Base-by-base conservation (phyloP, 495 filamentous ascomycete species). In the Extremus antarcticus region DNA sequence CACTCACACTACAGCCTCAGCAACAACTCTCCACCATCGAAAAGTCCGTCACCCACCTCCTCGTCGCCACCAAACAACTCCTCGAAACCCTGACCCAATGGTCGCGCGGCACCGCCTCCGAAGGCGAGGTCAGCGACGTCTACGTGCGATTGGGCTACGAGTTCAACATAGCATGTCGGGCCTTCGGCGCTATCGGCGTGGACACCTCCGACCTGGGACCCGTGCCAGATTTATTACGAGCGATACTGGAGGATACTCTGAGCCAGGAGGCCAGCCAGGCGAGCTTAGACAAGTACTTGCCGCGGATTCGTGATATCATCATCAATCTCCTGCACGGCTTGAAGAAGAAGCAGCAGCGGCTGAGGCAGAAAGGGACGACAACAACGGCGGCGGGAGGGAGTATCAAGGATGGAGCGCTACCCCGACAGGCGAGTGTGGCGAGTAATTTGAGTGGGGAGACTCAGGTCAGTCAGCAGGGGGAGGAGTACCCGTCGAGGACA, bases 121-220 rank as follows among this genome's bases (percentile, higher is more conserved):
- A 98, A 69, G 85, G 82, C 39, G 87, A 95, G 63, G 92, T 98
- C 38, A 95, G 90, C 24, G 92, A 98, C 68, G 92, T 98, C 59
- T 98, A 98, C 66, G 92, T 98, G 43, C 83, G 94, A 25, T 72
- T 98, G 52, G 92, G 94, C 15, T 98, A 97, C 67, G 92, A 98
- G 69, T 98, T 98, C 75, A 98, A 98, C 68, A 86, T 97, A 71
- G 92, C 92, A 8, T 96, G 90, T 69, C 85, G 92, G 39, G 90
- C 92, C 46, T 98, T 98, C 69, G 87, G 85, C 64, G 87, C 88
- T 39, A 97, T 98, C 64, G 90, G 91, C 32, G 91, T 98, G 48
- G 94, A 97, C 57, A 95, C 88, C 3, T 76, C 80, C 3, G 92
- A 98, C 68, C 77, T 98, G 16, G 92, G 92, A 47, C 94, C 94